Conservation (phyloP, 345 rosid genomes). For the Boechera retrofracta region DNA sequence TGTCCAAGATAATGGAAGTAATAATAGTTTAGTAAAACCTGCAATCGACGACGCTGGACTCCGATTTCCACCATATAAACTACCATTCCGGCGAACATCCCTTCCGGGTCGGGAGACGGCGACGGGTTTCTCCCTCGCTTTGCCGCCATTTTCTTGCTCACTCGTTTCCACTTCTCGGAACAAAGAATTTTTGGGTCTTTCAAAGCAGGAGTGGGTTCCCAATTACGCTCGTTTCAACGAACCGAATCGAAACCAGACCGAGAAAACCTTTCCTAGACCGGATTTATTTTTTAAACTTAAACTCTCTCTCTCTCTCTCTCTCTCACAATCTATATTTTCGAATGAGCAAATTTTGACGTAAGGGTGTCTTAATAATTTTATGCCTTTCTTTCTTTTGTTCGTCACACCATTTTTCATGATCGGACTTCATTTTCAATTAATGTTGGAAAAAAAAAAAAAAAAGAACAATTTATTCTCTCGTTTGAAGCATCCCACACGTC, state of each 20-base stretch:
- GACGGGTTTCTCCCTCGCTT: conserved; percentile 54
- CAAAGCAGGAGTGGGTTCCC: not conserved
- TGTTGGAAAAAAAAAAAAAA: not conserved
- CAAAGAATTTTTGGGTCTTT: not conserved
- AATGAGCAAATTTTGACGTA: too few relatives aligned
- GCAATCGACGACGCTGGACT: conserved; percentile 81
- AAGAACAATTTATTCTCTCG: conserved; percentile 2
- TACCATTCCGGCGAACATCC: conserved; percentile 77
- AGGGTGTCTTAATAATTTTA: too few relatives aligned
- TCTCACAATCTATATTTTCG: too few relatives aligned
- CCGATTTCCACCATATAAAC: conserved; percentile 65
- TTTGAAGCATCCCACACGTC: conserved; percentile 6
- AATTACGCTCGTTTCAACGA: not conserved
- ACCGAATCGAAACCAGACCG: conserved; percentile 6
- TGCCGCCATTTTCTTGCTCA: conserved; percentile 63
- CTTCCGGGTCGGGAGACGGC: conserved; percentile 59
- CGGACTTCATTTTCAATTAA: too few relatives aligned
- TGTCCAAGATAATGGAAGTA: too few relatives aligned
- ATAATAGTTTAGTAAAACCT: conserved; percentile 52
- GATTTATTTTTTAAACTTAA: not conserved
- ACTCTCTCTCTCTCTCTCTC: too few relatives aligned
- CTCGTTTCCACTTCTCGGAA: not conserved
- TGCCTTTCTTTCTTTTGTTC: not conserved
- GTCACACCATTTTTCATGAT: too few relatives aligned
- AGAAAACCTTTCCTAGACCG: conserved; percentile 12